Conservation (phyloP, 805 yeast genomes). For the Wickerhamiella azyma region DNA sequence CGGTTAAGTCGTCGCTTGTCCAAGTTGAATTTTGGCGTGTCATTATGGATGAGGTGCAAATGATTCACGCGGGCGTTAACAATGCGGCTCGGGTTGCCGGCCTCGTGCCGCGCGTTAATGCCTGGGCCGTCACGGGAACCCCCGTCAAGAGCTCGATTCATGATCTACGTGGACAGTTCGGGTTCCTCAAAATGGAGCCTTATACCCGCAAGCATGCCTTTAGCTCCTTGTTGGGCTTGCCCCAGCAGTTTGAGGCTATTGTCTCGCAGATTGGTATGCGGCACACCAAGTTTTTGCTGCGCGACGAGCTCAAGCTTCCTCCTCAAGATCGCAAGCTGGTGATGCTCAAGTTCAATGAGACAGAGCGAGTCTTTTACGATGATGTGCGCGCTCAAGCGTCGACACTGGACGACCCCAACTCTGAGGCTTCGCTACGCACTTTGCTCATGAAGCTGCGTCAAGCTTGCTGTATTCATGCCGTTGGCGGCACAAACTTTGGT, state of each 20-base stretch:
- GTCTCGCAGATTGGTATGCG: constrained; percentile 49
- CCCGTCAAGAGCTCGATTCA: constrained; percentile 55
- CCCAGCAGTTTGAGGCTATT: constrained; percentile 35
- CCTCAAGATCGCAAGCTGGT: constrained; percentile 59
- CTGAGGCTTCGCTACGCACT: constrained; percentile 27
- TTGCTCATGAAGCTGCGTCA: constrained; percentile 65
- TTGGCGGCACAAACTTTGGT: not conserved
- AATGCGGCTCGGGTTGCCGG: constrained; percentile 72
- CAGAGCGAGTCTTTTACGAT: constrained; percentile 76
- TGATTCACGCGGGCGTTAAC: constrained; percentile 62
- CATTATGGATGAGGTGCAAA: constrained; percentile 86
- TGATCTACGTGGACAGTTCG: constrained; percentile 59
- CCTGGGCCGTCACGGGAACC: constrained; percentile 98
- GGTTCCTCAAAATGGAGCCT: constrained; percentile 56
- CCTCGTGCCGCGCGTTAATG: constrained; percentile 67
- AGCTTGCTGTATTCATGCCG: constrained; percentile 63
- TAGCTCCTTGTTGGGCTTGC: constrained; percentile 26
- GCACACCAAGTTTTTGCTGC: constrained; percentile 77
- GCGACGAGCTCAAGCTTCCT: constrained; percentile 63
- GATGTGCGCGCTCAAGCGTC: constrained; percentile 48
- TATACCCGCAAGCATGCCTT: constrained; percentile 37
- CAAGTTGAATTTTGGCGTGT: constrained; percentile 79
- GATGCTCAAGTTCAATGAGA: constrained; percentile 60
- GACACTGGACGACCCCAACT: constrained; percentile 26
- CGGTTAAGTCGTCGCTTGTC: constrained; percentile 53